These are phyloP conservation scores for Striga asiatica DNA, from an alignment of 257 asterid species.

Conservation along the genomic window DNA sequence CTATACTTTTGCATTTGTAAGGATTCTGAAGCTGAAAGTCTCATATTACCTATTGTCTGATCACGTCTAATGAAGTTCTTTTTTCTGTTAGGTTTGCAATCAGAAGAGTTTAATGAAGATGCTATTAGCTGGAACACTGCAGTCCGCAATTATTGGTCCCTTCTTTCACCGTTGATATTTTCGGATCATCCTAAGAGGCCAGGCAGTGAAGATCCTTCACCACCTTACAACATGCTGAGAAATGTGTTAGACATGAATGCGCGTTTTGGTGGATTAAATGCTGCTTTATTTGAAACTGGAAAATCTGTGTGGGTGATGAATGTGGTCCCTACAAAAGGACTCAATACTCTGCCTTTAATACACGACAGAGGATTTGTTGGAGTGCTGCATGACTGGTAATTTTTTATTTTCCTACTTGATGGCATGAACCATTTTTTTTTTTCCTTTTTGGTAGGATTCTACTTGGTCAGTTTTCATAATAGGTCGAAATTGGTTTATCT, in stretches of 20 bases:
- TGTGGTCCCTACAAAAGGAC: slow-evolving; percentile 74
- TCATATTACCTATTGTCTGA: slow-evolving; percentile 4
- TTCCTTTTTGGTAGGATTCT: no score
- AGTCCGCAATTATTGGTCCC: slow-evolving; percentile 81
- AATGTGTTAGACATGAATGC: slow-evolving; percentile 98
- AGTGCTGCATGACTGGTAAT: slow-evolving; percentile 85
- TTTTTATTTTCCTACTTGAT: slow-evolving; percentile 10
- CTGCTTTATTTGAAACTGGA: slow-evolving; percentile 67
- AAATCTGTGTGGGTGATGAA: slow-evolving; percentile 98
- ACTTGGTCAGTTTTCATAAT: not conserved
- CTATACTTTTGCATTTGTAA: not conserved
- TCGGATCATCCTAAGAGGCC: slow-evolving; percentile 99
- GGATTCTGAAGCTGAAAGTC: not conserved
- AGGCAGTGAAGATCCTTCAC: slow-evolving; percentile 98
- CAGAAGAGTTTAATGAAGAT: slow-evolving; percentile 69
- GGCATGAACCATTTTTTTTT: no score
- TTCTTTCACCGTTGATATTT: slow-evolving; percentile 86
- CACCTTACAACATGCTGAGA: slow-evolving; percentile 98
- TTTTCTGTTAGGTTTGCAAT: slow-evolving; percentile 41
- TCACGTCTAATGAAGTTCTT: not conserved
- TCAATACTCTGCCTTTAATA: slow-evolving; percentile 67
- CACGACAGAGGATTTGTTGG: slow-evolving; percentile 85
- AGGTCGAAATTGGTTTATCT: not conserved
- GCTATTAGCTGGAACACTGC: slow-evolving; percentile 65
- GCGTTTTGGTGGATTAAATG: slow-evolving; percentile 82